These are phyloP conservation scores for Pezicula carpinea DNA, from an alignment of 2,329 filamentous ascomycete species.

Conservation along the genomic window DNA sequence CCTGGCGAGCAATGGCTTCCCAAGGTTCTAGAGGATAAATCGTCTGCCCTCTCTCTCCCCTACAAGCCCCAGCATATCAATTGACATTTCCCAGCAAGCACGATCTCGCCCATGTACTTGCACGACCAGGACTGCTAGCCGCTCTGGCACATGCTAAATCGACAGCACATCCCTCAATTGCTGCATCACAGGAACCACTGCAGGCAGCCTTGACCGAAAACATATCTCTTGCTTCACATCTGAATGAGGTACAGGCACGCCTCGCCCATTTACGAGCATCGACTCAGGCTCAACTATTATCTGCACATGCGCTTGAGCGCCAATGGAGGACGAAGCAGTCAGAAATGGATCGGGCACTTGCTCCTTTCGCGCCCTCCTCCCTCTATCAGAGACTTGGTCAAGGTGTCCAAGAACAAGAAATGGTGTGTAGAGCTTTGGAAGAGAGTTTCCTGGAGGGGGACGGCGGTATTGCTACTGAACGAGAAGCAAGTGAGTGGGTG, in stretches of 20 bases:
- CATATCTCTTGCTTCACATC: conserved; percentile 59
- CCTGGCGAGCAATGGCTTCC: conserved; percentile 76
- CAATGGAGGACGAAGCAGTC: conserved; percentile 85
- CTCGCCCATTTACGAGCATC: conserved; percentile 58
- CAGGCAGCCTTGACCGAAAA: conserved; percentile 66
- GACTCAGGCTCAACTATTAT: conserved; percentile 76
- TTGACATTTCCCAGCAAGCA: conserved; percentile 54
- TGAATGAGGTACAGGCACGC: conserved; percentile 54
- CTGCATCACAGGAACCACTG: conserved; percentile 60
- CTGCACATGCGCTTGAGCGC: conserved; percentile 82
- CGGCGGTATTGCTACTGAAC: conserved; percentile 60
- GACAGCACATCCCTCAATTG: conserved; percentile 68
- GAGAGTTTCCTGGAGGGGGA: conserved; percentile 73
- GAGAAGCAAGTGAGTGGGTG: conserved; percentile 83
- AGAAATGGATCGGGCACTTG: conserved; percentile 81
- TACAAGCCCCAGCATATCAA: conserved; percentile 7
- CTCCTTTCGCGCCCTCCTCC: conserved; percentile 79
- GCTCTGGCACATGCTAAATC: conserved; percentile 66
- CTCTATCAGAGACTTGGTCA: conserved; percentile 78
- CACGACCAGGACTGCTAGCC: conserved; percentile 60
- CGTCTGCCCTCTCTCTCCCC: conserved; percentile 47
- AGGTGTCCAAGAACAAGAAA: conserved; percentile 77
- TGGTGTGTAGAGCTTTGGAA: conserved; percentile 75
- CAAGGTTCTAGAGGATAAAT: conserved; percentile 70
- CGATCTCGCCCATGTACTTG: conserved; percentile 68